Conservation (phyloP, 306 rosid genomes). For the Malus sieversii region DNA sequence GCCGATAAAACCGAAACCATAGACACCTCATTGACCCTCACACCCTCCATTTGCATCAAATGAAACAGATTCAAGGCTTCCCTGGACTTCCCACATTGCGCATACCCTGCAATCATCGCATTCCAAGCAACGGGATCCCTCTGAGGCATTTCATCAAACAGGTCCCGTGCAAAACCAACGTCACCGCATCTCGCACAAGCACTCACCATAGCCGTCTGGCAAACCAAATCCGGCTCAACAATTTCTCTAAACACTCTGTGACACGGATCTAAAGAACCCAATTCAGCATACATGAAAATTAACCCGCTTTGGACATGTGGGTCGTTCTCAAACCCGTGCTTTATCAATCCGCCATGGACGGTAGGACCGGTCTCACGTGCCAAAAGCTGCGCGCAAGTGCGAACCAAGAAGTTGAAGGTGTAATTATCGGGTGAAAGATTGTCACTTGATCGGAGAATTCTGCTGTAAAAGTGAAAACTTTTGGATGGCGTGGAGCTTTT, state of each 20-base stretch:
- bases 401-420: conserved; percentile 53
- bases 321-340: conserved; percentile 43
- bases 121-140: conserved; percentile 46
- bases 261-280: conserved; percentile 38
- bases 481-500: conserved; percentile 38
- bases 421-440: conserved; percentile 38
- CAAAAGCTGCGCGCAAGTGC: conserved; percentile 34
- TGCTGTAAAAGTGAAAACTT: conserved; percentile 38
- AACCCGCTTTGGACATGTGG: conserved; percentile 48
- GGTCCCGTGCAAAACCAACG: conserved; percentile 32
- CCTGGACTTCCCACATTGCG: conserved; percentile 39
- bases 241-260: conserved; percentile 25
- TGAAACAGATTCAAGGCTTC: conserved; percentile 46
- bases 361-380: conserved; percentile 15
- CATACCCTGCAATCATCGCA: conserved; percentile 53
- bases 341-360: conserved; percentile 33
- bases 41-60: conserved; percentile 50
- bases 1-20: conserved; percentile 54
- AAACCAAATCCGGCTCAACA: conserved; percentile 35
- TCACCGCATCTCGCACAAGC: conserved; percentile 42
- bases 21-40: conserved; percentile 47
- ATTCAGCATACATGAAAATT: conserved; percentile 47
- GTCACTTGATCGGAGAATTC: conserved; percentile 23
- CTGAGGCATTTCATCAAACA: conserved; percentile 52
- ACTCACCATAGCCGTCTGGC: conserved; percentile 44